Percentiles rank a stretch among this genome's conserved stretches.
These are phyloP conservation scores for Antitrichia curtipendula DNA, from an alignment of 225 moss, liverwort and hornwort species.

Conservation along the genomic window DNA sequence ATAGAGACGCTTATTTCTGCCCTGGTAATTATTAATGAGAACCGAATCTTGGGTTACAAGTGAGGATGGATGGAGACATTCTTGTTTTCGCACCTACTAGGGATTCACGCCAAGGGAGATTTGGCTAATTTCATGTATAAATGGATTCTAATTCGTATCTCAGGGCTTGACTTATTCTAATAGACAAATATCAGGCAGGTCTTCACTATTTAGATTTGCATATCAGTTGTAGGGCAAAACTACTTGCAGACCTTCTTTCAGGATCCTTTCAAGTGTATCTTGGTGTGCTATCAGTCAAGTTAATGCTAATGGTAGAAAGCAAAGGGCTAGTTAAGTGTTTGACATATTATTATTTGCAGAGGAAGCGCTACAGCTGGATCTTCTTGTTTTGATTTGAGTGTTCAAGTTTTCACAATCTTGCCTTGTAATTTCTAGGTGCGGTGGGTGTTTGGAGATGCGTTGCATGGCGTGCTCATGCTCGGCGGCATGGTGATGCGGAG, in stretches of 20 bases:
- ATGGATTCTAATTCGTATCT: background rate
- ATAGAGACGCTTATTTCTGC: background rate
- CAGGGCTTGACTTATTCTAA: background rate
- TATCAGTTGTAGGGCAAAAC: background rate
- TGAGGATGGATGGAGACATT: background rate
- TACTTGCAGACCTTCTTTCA: background rate
- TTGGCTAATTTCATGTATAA: background rate
- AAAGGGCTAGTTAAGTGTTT: background rate
- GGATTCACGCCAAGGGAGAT: background rate
- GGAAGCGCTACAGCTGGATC: background rate
- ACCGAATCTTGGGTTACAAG: background rate
- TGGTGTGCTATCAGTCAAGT: background rate
- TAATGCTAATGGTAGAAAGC: background rate
- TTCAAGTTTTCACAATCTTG: background rate
- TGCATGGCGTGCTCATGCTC: slow-evolving; percentile 13
- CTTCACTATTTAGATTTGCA: background rate
- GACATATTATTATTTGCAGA: background rate
- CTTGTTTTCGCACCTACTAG: background rate
- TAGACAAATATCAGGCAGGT: background rate
- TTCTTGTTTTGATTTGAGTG: background rate
- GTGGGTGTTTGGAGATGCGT: slow-evolving; percentile 25
- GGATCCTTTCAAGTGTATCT: background rate
- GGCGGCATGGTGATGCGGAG: slow-evolving; percentile 15
- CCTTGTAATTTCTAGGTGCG: background rate
- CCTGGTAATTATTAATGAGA: background rate